Evolutionary conservation across 2,329 filamentous ascomycete species (phyloP).

Genomic region (Cephalotrichum gorgonifer): DNA sequence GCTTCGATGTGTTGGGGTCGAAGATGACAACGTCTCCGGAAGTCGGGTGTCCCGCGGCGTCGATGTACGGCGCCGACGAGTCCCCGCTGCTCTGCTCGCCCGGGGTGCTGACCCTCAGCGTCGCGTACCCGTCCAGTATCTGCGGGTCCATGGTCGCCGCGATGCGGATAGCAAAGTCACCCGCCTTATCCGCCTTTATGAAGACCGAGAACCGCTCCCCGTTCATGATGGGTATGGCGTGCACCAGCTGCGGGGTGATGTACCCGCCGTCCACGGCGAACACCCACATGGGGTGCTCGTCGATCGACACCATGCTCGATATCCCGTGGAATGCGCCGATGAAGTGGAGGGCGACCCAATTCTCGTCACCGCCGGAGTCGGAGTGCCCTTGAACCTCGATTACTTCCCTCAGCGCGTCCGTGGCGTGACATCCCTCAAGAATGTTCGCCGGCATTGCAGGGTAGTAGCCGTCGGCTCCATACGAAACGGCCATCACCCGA

Average conservation of each 20-base stretch:
- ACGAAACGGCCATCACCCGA: neutral
- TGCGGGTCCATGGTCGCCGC: slow-evolving; percentile 39
- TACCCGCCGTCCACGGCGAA: slow-evolving; percentile 45
- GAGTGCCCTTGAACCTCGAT: slow-evolving; percentile 23
- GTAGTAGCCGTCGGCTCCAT: slow-evolving; percentile 2
- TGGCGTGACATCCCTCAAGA: slow-evolving; percentile 35
- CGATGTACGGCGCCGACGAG: slow-evolving; percentile 32
- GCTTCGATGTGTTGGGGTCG: slow-evolving; percentile 27
- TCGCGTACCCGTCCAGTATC: slow-evolving; percentile 41
- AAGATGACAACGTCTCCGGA: slow-evolving; percentile 31
- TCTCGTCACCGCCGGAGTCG: slow-evolving; percentile 12
- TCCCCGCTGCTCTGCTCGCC: slow-evolving; percentile 4
- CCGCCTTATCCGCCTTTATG: slow-evolving; percentile 31
- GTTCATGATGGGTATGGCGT: slow-evolving; percentile 35
- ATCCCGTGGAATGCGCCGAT: slow-evolving; percentile 39
- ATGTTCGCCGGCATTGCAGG: slow-evolving; percentile 11
- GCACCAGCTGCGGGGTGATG: slow-evolving; percentile 38
- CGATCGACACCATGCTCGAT: slow-evolving; percentile 34
- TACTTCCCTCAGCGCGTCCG: slow-evolving; percentile 29
- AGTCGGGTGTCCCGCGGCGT: slow-evolving; percentile 32
- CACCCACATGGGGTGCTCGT: slow-evolving; percentile 41
- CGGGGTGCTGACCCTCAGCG: slow-evolving; percentile 26
- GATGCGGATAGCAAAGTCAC: slow-evolving; percentile 44
- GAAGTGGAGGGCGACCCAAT: slow-evolving; percentile 45
- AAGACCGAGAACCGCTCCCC: slow-evolving; percentile 44